Conservation (phyloP, 1,139 yeast species). For the Taiozyma onychis region DNA sequence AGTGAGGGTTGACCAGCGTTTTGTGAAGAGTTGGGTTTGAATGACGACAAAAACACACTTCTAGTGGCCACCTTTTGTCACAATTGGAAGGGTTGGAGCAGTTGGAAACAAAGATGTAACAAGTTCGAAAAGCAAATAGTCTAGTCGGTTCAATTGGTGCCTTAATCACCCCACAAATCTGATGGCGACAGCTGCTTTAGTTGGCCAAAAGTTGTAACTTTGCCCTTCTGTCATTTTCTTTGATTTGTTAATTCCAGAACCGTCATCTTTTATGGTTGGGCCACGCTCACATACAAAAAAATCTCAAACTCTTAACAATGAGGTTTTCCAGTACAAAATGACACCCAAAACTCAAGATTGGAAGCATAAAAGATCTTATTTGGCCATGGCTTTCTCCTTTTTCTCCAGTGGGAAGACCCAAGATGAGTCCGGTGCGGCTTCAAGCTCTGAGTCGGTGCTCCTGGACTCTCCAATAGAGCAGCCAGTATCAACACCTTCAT, state of each 20-base stretch:
- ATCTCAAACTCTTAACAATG: background rate
- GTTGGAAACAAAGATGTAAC: background rate
- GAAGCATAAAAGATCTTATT: background rate
- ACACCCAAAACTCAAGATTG: background rate
- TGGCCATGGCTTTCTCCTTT: conserved; percentile 5
- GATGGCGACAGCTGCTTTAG: background rate
- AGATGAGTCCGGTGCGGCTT: background rate
- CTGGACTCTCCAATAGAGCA: background rate
- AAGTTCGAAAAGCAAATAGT: background rate
- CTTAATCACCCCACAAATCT: background rate
- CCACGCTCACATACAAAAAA: background rate
- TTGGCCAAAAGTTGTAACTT: background rate
- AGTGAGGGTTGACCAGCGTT: background rate
- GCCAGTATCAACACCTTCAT: background rate
- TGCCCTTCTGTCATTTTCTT: background rate
- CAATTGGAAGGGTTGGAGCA: background rate
- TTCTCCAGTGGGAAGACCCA: conserved; percentile 1
- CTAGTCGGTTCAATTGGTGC: background rate
- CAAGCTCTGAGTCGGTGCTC: background rate
- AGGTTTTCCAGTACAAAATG: background rate
- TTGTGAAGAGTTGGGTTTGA: background rate
- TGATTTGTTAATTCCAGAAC: background rate
- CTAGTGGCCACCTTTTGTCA: background rate
- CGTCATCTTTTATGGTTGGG: background rate
- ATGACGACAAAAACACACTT: background rate